Evolutionary conservation across 352 stramenopile species (phyloP).

Genomic region (Poterioochromonas sp.): DNA sequence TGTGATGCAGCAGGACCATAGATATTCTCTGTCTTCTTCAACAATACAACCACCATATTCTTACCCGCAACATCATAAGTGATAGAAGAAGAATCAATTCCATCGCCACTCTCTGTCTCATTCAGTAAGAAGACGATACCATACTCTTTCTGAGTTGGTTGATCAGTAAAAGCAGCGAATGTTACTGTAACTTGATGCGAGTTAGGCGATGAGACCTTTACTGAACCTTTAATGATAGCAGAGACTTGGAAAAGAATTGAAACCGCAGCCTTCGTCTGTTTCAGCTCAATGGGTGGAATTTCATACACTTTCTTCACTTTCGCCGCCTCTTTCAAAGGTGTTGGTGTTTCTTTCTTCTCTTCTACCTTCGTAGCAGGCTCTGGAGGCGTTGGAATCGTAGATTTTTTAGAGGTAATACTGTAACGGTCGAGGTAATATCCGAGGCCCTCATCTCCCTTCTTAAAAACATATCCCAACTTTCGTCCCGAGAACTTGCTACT

Average conservation of each 20-base stretch:
- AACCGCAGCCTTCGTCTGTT: conserved; percentile 5
- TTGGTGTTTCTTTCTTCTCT: too few species aligned
- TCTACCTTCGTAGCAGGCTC: too few species aligned
- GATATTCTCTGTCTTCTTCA: neutral
- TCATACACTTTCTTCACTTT: too few species aligned
- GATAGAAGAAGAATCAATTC: neutral
- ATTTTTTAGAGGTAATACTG: too few species aligned
- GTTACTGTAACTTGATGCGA: neutral
- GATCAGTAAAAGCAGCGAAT: neutral
- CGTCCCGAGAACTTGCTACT: neutral
- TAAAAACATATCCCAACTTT: conserved; percentile 23
- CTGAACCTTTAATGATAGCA: neutral
- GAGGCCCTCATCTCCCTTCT: neutral
- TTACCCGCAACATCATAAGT: conserved; percentile 26
- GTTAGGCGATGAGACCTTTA: neutral
- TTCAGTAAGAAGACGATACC: neutral
- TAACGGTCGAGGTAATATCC: conserved; percentile 34
- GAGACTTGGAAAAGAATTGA: conserved; percentile 4
- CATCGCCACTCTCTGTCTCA: neutral
- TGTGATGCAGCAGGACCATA: neutral
- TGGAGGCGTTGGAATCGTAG: too few species aligned
- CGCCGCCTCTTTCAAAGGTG: too few species aligned
- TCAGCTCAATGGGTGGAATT: neutral
- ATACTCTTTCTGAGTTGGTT: neutral
- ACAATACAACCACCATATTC: conserved; percentile 27